Base-by-base conservation (phyloP, 306 rosid species). In the Cercis canadensis region DNA sequence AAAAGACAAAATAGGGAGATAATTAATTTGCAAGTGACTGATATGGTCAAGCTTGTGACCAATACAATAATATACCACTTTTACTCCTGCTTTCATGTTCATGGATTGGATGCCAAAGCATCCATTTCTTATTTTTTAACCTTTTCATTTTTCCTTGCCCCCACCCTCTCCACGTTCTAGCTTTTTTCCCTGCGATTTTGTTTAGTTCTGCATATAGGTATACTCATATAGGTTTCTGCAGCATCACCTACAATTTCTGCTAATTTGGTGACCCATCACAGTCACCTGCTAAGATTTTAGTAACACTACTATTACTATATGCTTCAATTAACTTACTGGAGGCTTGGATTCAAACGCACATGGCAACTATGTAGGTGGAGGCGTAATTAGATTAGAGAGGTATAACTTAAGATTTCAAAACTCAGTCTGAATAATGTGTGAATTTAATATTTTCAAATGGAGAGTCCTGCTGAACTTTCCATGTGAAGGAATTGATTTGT, bases 341-440 rank as follows among this genome's bases (percentile, higher is more conserved):
- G 76, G 82, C 69, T 49, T 73, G 74, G 83, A 83, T 83, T 83
- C 85, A 78, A 76, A 67, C 62, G 82, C 93, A 83, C 86, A 78
- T 74, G 60, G 85, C 79, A 72, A 65, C 74, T 67, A 72, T 74
- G 76, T 66, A 83, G 70, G 62, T 70, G 79, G 75, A 70, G 34
- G 84, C 62, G 66, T 69, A 12, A 84, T 67, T 72, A 70, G 75
- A 84, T 73, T 43, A 77, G 74, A 68, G 72, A 40, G 65, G 14
- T 19, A 43, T 62, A 11, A 19, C 17, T 46, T 60, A 46, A 75
- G 75, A 74, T 57, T 69, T 66, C 72, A 75, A 45, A 57, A 31
- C 11, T 37, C 8, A 19, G 54, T 59, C 56, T 63, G 44, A 54
- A 39, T 56, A 33, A 60, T 65, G 45, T 46, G 72, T 19, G 58